Evolutionary conservation across 495 filamentous ascomycete genomes (phyloP).

Genomic region (Lasiosphaeriaceae sp.): DNA sequence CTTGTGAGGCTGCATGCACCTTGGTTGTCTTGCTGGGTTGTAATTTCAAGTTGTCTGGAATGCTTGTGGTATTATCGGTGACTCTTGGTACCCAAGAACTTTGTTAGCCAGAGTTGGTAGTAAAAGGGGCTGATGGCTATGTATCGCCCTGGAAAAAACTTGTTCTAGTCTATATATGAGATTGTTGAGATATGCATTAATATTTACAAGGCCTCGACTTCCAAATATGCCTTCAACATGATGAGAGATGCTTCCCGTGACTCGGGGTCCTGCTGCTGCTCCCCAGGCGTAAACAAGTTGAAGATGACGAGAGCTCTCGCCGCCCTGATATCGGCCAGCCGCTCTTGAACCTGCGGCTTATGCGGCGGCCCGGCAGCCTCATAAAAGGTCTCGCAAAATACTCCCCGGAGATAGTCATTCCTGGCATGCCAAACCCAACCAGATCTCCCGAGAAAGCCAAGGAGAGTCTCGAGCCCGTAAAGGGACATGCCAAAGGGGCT

Average conservation of each 20-base stretch:
- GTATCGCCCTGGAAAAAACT: too few species aligned
- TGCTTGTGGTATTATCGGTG: too few species aligned
- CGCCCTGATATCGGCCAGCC: not conserved
- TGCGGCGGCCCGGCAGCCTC: not conserved
- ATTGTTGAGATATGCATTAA: too few species aligned
- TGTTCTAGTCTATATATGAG: too few species aligned
- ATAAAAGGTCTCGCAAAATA: not conserved
- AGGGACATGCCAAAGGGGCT: not conserved
- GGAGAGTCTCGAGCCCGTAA: not conserved
- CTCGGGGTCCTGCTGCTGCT: not conserved
- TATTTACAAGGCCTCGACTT: too few species aligned
- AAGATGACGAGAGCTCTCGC: not conserved
- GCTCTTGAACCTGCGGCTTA: not conserved
- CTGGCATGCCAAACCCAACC: not conserved
- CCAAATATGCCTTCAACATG: too few species aligned
- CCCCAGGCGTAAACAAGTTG: not conserved
- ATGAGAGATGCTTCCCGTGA: not conserved
- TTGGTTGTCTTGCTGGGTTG: too few species aligned
- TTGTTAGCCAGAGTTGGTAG: too few species aligned
- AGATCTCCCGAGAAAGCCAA: not conserved
- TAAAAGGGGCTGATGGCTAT: too few species aligned
- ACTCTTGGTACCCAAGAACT: too few species aligned
- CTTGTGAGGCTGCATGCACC: too few species aligned
- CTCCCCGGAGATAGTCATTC: not conserved
- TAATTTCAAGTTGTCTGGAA: too few species aligned